phyloP scores from a whole-genome alignment of 352 stramenopile genomes.

The Phytopythium mirpurense region DNA sequence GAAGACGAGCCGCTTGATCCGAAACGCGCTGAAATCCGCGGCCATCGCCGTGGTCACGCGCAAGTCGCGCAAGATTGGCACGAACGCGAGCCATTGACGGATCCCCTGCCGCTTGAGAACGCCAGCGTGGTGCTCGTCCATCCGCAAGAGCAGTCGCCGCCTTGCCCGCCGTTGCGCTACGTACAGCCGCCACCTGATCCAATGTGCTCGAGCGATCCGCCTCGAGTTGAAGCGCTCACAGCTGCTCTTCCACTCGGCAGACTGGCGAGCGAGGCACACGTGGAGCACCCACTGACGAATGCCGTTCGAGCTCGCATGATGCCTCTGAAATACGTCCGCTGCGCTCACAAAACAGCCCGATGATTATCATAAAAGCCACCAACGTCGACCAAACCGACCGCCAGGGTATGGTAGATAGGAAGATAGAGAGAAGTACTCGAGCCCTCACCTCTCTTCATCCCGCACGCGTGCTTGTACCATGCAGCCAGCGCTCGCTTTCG shows the following conservation, averaged over 20 bases:
- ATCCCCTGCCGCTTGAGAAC: conserved; percentile 1
- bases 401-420: too few relatives aligned
- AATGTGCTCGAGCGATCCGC: conserved; percentile 6
- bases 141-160: conserved; percentile 2
- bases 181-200: conserved; percentile 15
- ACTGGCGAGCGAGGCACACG: conserved; percentile 8
- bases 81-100: conserved; percentile 12
- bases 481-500: conserved; percentile 2
- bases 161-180: conserved; percentile 9
- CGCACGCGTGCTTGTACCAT: neutral
- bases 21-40: conserved; percentile 6
- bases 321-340: conserved; percentile 7
- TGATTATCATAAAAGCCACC: too few relatives aligned
- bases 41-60: conserved; percentile 17
- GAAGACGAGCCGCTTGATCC: conserved; percentile 21
- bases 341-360: neutral
- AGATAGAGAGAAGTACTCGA: too few relatives aligned
- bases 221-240: neutral
- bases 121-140: conserved; percentile 11
- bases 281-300: conserved; percentile 11
- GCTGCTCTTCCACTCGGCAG: neutral
- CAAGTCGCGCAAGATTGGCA: conserved; percentile 23
- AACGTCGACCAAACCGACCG: too few relatives aligned
- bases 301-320: neutral
- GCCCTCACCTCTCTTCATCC: conserved; percentile 13